Conservation (phyloP, 768 basidiomycete species). For the Cyathus striatus region DNA sequence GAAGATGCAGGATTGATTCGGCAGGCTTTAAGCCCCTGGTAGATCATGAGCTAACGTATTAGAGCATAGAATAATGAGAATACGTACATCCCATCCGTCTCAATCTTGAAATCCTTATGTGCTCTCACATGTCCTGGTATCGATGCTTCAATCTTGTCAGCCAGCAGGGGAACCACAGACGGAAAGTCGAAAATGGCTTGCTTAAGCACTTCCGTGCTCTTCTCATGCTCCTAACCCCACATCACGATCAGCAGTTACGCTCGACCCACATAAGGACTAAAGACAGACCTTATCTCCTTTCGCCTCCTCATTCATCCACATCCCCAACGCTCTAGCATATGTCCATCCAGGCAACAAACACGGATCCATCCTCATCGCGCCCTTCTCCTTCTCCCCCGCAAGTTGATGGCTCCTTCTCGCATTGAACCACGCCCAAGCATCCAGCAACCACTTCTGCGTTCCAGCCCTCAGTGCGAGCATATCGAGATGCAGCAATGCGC, state of each 20-base stretch:
- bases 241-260: background rate
- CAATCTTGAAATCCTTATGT: slow-evolving; percentile 63
- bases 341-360: slow-evolving; percentile 72
- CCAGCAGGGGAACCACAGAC: slow-evolving; percentile 72
- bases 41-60: background rate
- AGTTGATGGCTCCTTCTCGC: slow-evolving; percentile 10
- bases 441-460: slow-evolving; percentile 77
- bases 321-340: slow-evolving; percentile 66
- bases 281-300: slow-evolving; percentile 31
- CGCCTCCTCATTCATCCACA: slow-evolving; percentile 47
- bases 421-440: slow-evolving; percentile 51
- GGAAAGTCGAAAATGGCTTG: slow-evolving; percentile 79
- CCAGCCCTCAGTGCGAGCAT: slow-evolving; percentile 79
- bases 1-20: slow-evolving; percentile 59
- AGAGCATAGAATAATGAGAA: background rate
- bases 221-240: slow-evolving; percentile 38
- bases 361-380: slow-evolving; percentile 37
- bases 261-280: background rate
- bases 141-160: slow-evolving; percentile 77
- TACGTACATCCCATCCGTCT: slow-evolving; percentile 61
- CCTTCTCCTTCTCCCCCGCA: background rate
- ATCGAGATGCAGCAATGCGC: slow-evolving; percentile 77
- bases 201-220: slow-evolving; percentile 63
- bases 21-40: slow-evolving; percentile 33
- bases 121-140: slow-evolving; percentile 53